These are phyloP conservation scores for Penicillium pulvis DNA, from an alignment of 495 filamentous ascomycete genomes.

Conservation along the genomic window DNA sequence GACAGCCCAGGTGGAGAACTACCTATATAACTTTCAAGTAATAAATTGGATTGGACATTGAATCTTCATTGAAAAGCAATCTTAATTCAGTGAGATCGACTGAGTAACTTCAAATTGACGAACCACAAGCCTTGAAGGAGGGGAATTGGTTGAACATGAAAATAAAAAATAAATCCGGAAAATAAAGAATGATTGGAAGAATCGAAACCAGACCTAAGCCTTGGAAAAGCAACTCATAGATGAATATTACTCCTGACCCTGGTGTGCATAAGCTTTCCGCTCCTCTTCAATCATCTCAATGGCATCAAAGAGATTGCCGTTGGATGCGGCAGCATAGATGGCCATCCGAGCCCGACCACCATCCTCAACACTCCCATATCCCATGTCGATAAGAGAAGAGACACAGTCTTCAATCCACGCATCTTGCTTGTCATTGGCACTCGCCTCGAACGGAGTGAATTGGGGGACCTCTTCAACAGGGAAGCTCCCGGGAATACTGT, in stretches of 20 bases:
- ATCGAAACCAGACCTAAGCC: not conserved
- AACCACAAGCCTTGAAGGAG: not conserved
- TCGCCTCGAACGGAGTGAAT: not conserved
- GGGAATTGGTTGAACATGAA: not conserved
- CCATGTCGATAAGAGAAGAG: conserved; percentile 46
- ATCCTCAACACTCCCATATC: conserved; percentile 48
- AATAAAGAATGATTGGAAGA: not conserved
- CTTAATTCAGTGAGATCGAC: not conserved
- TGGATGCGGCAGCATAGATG: conserved; percentile 54
- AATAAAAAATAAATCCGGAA: not conserved
- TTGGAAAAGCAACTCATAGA: not conserved
- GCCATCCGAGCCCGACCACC: conserved; percentile 48
- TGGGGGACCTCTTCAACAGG: conserved; percentile 28
- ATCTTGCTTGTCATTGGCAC: conserved; percentile 9
- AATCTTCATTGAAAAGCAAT: not conserved
- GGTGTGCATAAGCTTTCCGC: conserved; percentile 47
- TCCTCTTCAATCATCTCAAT: conserved; percentile 63
- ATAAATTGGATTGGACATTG: no score
- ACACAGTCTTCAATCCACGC: conserved; percentile 49
- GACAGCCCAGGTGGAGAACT: no score
- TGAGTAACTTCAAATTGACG: not conserved
- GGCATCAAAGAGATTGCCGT: conserved; percentile 49
- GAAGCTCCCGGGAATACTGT: conserved; percentile 32
- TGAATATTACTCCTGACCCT: not conserved
- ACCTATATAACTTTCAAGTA: no score